A percentile compares a stretch with the other conserved stretches of the same genome.
These are phyloP conservation scores for Penicillium subrubescens DNA, from an alignment of 495 filamentous ascomycete species.

Conservation along the genomic window DNA sequence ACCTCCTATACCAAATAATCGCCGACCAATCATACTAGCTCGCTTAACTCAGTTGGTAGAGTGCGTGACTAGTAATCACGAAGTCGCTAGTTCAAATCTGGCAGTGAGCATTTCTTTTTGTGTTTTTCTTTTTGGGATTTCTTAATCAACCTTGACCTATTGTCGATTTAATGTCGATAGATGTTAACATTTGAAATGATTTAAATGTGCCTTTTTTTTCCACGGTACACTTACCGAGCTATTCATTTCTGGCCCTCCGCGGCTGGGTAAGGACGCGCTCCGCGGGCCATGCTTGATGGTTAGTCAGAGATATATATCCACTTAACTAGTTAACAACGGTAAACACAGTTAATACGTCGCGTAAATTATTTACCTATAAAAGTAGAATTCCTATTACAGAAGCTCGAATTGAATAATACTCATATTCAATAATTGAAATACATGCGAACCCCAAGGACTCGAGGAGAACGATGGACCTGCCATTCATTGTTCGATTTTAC, in stretches of 20 bases:
- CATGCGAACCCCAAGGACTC: too few relatives aligned
- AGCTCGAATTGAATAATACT: too few relatives aligned
- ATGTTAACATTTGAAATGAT: too few relatives aligned
- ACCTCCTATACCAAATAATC: neutral
- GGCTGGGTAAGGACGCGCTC: neutral
- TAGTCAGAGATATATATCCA: too few relatives aligned
- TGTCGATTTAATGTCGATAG: too few relatives aligned
- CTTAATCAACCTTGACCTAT: neutral
- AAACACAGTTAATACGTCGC: too few relatives aligned
- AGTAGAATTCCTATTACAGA: too few relatives aligned
- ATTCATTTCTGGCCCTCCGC: neutral
- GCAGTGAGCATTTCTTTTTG: constrained; percentile 5
- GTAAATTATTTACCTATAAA: too few relatives aligned
- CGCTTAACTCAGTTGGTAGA: constrained; percentile 8
- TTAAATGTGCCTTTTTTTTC: too few relatives aligned
- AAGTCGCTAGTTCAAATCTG: constrained; percentile 9
- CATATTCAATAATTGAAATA: too few relatives aligned
- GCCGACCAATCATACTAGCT: neutral
- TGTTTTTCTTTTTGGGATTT: neutral
- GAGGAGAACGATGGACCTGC: neutral
- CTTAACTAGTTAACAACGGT: neutral
- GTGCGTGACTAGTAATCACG: constrained; percentile 8
- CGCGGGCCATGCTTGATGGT: neutral
- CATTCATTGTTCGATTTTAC: neutral
- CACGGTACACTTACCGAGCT: neutral